These are phyloP conservation scores for Penicillium expansum DNA, from an alignment of 2,329 filamentous ascomycete species.

Conservation along the genomic window DNA sequence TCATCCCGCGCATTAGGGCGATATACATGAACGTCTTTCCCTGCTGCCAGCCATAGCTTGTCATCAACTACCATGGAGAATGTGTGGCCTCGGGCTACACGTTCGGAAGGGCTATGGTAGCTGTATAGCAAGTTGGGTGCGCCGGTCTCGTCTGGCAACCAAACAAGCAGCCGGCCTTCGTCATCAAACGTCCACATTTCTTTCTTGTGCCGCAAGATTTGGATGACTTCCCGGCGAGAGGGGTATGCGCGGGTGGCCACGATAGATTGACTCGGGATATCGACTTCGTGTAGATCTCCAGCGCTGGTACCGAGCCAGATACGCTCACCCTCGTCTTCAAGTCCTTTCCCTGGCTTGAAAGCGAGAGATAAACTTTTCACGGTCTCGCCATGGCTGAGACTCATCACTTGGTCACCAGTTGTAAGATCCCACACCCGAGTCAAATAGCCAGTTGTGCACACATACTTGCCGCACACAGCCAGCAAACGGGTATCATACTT, in stretches of 20 bases:
- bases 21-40: conserved; percentile 84
- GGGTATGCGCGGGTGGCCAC: conserved; percentile 71
- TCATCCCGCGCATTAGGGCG: conserved; percentile 67
- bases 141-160: conserved; percentile 73
- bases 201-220: conserved; percentile 80
- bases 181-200: conserved; percentile 96
- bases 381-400: conserved; percentile 77
- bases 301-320: conserved; percentile 88
- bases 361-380: conserved; percentile 75
- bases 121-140: conserved; percentile 71
- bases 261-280: conserved; percentile 71
- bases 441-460: conserved; percentile 81
- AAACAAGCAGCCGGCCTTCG: conserved; percentile 79
- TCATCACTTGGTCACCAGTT: conserved; percentile 79
- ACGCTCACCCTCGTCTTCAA: conserved; percentile 75
- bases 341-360: conserved; percentile 77
- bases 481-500: conserved; percentile 85
- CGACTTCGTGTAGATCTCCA: conserved; percentile 86
- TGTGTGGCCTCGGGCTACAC: conserved; percentile 75
- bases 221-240: conserved; percentile 72
- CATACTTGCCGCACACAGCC: conserved; percentile 81
- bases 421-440: conserved; percentile 85
- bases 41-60: conserved; percentile 81
- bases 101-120: conserved; percentile 66
- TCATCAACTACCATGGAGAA: conserved; percentile 86